Evolutionary conservation across 2,329 filamentous ascomycete species (phyloP), one percentile per base, ranked within the genome.

Genomic region (Cytospora piceae): DNA sequence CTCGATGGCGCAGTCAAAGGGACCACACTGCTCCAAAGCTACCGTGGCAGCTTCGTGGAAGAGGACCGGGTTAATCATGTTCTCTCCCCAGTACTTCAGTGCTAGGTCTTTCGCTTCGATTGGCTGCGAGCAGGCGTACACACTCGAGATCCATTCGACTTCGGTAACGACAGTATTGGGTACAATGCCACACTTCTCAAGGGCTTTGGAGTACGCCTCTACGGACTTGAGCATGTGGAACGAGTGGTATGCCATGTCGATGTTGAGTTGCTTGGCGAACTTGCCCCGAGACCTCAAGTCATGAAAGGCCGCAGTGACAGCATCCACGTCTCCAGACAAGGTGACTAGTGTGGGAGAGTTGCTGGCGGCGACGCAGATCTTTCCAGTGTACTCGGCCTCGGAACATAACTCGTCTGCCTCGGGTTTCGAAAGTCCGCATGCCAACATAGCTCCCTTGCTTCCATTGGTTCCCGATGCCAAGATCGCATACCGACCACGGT

Each of bases 201-300:
- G 67, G 1, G 69, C 70, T 31, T 74, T 63, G 3, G 74, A 66
- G 62, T 82, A 82, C 58, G 73, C 66, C 0, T 46, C 67, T 0
- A 77, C 75, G 0, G 78, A 71, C 27, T 31, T 64, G 0, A 70
- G 58, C 82, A 84, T 84, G 68, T 83, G 82, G 0, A 75, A 75
- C 0, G 82, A 84, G 71, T 84, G 82, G 59, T 84, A 84, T 0
- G 81, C 82, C 0, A 76, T 81, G 54, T 83, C 79, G 0, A 84
- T 77, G 1, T 70, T 68, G 8, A 84, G 71, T 0, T 74, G 14
- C 2, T 77, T 72, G 0, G 75, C 74, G 58, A 80, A 80, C 58
- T 70, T 77, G 1, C 71, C 64, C 17, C 68, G 63, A 14, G 54
- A 61, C 2, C 57, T 61, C 6, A 78, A 68, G 8, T 71, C 39